phyloP scores from a whole-genome alignment of 2,329 filamentous ascomycete genomes.

The Microdochium paspali region DNA sequence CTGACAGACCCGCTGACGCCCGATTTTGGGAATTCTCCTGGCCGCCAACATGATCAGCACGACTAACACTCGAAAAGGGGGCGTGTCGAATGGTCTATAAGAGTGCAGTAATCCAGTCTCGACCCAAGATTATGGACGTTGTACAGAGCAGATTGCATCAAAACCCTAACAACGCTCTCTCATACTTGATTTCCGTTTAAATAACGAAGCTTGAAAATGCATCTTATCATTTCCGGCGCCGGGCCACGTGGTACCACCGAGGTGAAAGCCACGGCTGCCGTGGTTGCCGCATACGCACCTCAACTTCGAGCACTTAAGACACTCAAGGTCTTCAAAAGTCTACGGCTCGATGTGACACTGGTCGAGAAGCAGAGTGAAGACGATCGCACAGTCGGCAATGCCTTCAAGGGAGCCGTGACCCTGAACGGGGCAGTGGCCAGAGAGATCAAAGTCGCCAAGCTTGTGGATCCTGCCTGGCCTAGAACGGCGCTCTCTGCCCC shows the following conservation, averaged over 20 bases:
- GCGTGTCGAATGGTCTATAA: no score
- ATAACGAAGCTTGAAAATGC: no score
- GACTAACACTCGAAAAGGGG: no score
- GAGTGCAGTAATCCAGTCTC: no score
- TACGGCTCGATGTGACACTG: neutral
- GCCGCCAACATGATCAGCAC: no score
- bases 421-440: neutral
- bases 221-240: neutral
- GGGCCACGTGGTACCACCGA: neutral
- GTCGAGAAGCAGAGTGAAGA: neutral
- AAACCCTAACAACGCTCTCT: no score
- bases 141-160: no score
- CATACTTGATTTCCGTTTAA: no score
- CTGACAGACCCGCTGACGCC: no score
- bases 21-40: no score
- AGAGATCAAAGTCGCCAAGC: neutral
- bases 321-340: neutral
- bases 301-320: neutral
- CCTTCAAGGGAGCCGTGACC: neutral
- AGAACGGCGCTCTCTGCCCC: neutral
- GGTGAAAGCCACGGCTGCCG: neutral
- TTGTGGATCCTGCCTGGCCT: neutral
- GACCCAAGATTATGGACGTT: no score
- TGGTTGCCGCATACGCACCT: neutral
- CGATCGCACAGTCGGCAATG: neutral